Evolutionary conservation across 202 grass and related monocot species (phyloP).

Genomic region (Dendrocalamus latiflorus): DNA sequence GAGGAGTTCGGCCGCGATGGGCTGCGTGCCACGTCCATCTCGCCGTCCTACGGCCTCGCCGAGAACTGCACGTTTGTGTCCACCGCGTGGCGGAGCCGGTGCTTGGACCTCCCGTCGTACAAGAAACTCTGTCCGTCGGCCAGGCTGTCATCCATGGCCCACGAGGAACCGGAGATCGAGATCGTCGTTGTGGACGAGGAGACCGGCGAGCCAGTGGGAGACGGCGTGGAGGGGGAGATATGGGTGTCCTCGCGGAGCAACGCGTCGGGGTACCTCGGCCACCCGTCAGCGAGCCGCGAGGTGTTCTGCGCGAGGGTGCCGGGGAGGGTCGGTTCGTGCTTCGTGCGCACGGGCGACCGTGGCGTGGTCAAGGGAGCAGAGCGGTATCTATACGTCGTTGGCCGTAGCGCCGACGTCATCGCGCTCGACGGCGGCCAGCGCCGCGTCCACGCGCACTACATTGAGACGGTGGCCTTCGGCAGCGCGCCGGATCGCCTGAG

Average conservation of each 20-base stretch:
- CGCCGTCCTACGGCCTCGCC: slow-evolving; percentile 54
- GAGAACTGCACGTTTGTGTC: slow-evolving; percentile 74
- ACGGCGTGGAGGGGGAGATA: slow-evolving; percentile 56
- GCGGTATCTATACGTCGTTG: slow-evolving; percentile 45
- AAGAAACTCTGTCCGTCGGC: slow-evolving; percentile 52
- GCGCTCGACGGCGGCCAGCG: background rate
- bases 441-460: slow-evolving; percentile 40
- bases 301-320: slow-evolving; percentile 32
- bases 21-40: slow-evolving; percentile 25
- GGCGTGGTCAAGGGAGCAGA: slow-evolving; percentile 27
- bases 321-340: slow-evolving; percentile 19
- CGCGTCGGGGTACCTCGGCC: slow-evolving; percentile 48
- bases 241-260: slow-evolving; percentile 65
- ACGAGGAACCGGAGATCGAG: slow-evolving; percentile 27
- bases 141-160: background rate
- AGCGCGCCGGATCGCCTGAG: slow-evolving; percentile 16
- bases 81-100: slow-evolving; percentile 35
- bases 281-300: slow-evolving; percentile 40
- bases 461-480: slow-evolving; percentile 26
- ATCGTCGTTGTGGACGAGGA: slow-evolving; percentile 46
- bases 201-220: slow-evolving; percentile 36
- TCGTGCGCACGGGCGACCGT: slow-evolving; percentile 51
- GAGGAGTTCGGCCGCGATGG: slow-evolving; percentile 18
- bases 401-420: slow-evolving; percentile 32
- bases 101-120: slow-evolving; percentile 29